phyloP scores from a whole-genome alignment of 163 green algal genomes.

The Coccomyxa subellipsoidea region DNA sequence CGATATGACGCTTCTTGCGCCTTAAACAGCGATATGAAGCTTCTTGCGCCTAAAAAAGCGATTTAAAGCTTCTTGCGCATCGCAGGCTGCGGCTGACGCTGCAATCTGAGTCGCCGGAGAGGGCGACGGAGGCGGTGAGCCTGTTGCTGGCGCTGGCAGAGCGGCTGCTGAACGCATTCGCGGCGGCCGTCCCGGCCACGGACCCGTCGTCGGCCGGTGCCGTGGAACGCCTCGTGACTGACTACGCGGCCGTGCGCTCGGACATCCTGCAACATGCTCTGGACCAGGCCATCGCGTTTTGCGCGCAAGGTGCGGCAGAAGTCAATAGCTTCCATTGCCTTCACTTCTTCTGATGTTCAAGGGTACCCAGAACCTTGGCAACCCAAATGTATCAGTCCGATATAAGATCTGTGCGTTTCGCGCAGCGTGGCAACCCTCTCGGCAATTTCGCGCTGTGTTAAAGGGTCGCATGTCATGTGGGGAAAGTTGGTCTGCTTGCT shows the following conservation, averaged over 20 bases:
- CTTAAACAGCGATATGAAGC: too few species aligned
- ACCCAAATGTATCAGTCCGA: too few species aligned
- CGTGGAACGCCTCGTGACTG: not conserved
- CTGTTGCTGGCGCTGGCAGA: slow-evolving; percentile 12
- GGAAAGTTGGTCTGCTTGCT: too few species aligned
- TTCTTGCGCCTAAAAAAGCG: too few species aligned
- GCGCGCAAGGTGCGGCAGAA: not conserved
- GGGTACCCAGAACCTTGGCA: too few species aligned
- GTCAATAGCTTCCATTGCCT: not conserved
- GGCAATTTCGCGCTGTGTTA: too few species aligned
- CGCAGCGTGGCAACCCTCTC: too few species aligned
- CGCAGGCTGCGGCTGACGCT: slow-evolving; percentile 10
- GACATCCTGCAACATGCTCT: slow-evolving; percentile 5
- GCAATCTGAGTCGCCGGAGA: slow-evolving; percentile 5
- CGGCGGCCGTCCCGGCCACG: not conserved
- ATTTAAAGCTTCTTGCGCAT: too few species aligned
- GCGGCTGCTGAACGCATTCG: slow-evolving; percentile 8
- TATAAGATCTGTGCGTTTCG: too few species aligned
- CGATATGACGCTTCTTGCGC: too few species aligned
- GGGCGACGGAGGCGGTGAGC: not conserved
- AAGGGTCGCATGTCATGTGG: too few species aligned
- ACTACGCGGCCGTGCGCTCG: slow-evolving; percentile 1
- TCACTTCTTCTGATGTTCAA: too few species aligned
- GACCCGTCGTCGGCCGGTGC: not conserved
- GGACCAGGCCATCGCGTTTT: not conserved